Conservation (phyloP, 495 filamentous ascomycete species). For the Bacidia rubella region DNA sequence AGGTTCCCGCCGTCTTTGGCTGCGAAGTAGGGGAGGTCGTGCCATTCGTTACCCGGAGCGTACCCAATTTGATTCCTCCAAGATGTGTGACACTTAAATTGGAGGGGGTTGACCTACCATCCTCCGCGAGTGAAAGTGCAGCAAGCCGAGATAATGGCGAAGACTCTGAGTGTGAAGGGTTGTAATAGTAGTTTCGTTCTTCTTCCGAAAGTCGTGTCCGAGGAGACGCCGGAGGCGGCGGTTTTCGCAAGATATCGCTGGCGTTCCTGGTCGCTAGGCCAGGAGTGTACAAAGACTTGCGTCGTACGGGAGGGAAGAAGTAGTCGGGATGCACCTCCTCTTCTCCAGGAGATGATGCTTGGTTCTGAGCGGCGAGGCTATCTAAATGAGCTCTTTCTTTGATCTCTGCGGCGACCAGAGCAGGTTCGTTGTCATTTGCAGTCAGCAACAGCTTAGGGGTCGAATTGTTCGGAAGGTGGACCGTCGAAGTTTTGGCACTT, state of each 20-base stretch:
- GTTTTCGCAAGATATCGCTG: constrained; percentile 20
- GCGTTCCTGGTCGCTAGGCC: constrained; percentile 35
- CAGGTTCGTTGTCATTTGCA: constrained; percentile 12
- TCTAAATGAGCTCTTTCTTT: constrained; percentile 17
- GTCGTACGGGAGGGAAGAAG: constrained; percentile 29
- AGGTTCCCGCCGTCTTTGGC: constrained; percentile 1
- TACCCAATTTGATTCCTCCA: constrained; percentile 35
- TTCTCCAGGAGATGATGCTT: constrained; percentile 13
- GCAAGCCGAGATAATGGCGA: constrained; percentile 18
- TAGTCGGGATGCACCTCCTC: constrained; percentile 20
- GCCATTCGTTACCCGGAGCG: constrained; percentile 36
- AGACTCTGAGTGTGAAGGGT: constrained; percentile 11
- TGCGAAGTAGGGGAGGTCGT: constrained; percentile 29
- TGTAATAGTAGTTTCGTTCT: constrained; percentile 16
- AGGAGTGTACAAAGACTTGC: constrained; percentile 36
- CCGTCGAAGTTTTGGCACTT: constrained; percentile 14
- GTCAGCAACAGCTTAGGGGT: constrained; percentile 4
- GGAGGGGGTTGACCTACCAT: constrained; percentile 27
- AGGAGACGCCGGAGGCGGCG: constrained; percentile 7
- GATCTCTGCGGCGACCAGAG: constrained; percentile 14
- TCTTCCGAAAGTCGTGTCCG: constrained; percentile 5
- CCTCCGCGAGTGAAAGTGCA: constrained; percentile 6
- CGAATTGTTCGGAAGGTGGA: constrained; percentile 12
- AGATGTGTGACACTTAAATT: constrained; percentile 36
- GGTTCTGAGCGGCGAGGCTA: constrained; percentile 17